These are phyloP conservation scores for Tetracentron sinense DNA, from an alignment of 164 flowering plant species.

Conservation along the genomic window DNA sequence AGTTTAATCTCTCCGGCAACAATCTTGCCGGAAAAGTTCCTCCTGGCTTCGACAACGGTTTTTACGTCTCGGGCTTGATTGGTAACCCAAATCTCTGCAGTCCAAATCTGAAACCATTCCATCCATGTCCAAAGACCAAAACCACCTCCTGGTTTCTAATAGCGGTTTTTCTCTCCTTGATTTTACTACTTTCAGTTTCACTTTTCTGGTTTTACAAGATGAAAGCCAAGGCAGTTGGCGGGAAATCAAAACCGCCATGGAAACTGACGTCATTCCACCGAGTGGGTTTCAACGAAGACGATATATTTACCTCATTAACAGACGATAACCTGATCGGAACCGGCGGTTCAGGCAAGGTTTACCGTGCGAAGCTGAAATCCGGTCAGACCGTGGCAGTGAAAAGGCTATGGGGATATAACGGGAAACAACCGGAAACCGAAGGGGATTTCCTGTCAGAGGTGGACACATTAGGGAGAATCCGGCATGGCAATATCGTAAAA, in stretches of 20 bases:
- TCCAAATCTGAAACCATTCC: constrained; percentile 38
- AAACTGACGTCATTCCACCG: constrained; percentile 47
- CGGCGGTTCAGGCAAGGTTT: constrained; percentile 68
- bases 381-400: constrained; percentile 67
- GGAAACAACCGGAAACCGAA: constrained; percentile 31
- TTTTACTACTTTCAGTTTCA: constrained; percentile 25
- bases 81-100: constrained; percentile 69
- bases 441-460: constrained; percentile 48
- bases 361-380: constrained; percentile 39
- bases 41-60: constrained; percentile 24
- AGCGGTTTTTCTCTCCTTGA: constrained; percentile 15
- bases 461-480: constrained; percentile 48
- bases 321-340: constrained; percentile 49
- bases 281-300: constrained; percentile 37
- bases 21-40: constrained; percentile 52
- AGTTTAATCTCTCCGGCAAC: constrained; percentile 53
- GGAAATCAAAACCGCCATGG: constrained; percentile 30
- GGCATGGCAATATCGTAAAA: constrained; percentile 64
- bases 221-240: constrained; percentile 9
- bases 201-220: constrained; percentile 30
- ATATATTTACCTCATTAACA: constrained; percentile 30
- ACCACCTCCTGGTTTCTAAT: constrained; percentile 18
- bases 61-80: constrained; percentile 34
- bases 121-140: constrained; percentile 34
- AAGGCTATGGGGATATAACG: constrained; percentile 38